phyloP scores from a whole-genome alignment of 805 yeast species.

The Candida qinlingensis region DNA sequence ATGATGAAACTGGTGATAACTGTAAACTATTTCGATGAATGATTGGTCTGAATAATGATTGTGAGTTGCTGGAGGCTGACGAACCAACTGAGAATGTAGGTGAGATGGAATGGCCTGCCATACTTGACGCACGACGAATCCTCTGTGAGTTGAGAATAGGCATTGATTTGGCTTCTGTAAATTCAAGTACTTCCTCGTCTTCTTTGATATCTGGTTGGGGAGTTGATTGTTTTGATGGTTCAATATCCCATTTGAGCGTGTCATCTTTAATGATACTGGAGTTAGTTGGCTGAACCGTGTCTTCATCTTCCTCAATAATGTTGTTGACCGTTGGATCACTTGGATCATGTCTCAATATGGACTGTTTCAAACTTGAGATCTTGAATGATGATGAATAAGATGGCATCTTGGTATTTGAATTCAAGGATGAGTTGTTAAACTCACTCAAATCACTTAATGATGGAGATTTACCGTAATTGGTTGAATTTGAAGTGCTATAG shows the following conservation, averaged over 20 bases:
- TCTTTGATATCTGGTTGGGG: not conserved
- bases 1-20: constrained; percentile 2
- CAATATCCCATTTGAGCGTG: constrained; percentile 18
- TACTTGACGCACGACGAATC: constrained; percentile 4
- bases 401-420: constrained; percentile 7
- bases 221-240: not conserved
- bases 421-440: constrained; percentile 12
- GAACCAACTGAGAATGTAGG: constrained; percentile 21
- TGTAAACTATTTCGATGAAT: constrained; percentile 2
- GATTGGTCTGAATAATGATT: constrained; percentile 10
- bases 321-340: constrained; percentile 1
- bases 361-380: constrained; percentile 15
- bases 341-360: constrained; percentile 8
- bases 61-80: constrained; percentile 12
- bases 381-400: constrained; percentile 12
- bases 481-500: constrained; percentile 26
- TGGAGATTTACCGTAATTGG: constrained; percentile 25
- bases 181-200: constrained; percentile 20
- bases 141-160: constrained; percentile 13
- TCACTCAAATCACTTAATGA: constrained; percentile 25
- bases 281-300: constrained; percentile 4
- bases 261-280: constrained; percentile 15
- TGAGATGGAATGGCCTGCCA: constrained; percentile 18
- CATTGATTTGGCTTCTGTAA: constrained; percentile 12
- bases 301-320: constrained; percentile 19